Evolutionary conservation across 371 early-diverging fungal species (phyloP).

Genomic region (Sporodiniella umbellata): DNA sequence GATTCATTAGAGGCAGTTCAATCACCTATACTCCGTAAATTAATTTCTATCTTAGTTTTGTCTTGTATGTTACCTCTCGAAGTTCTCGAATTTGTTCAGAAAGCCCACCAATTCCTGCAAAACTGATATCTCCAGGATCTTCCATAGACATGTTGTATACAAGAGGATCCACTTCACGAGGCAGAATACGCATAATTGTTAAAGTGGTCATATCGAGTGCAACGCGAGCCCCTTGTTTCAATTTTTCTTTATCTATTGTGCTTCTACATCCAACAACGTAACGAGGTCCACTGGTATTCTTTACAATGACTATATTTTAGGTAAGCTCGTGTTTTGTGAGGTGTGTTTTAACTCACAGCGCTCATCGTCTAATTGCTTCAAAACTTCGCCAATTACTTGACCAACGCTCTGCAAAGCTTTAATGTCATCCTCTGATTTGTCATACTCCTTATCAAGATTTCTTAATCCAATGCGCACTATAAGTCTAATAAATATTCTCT

Average conservation of each 20-base stretch:
- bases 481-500: conserved; percentile 1
- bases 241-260: conserved; percentile 88
- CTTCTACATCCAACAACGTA: conserved; percentile 99
- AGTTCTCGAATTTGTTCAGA: conserved; percentile 97
- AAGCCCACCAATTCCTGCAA: conserved; percentile 98
- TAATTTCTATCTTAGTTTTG: too few relatives aligned
- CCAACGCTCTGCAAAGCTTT: conserved; percentile 99
- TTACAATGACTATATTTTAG: conserved; percentile 88
- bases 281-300: conserved; percentile 97
- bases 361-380: conserved; percentile 97
- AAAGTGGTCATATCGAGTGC: conserved; percentile 99
- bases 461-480: conserved; percentile 88
- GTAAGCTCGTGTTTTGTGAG: too few relatives aligned
- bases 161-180: conserved; percentile 98
- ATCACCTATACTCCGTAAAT: too few relatives aligned
- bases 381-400: conserved; percentile 98
- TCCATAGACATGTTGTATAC: conserved; percentile 99
- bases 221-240: conserved; percentile 96
- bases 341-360: conserved; percentile 88
- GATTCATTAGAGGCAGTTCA: conserved; percentile 98
- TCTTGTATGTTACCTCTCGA: conserved; percentile 91
- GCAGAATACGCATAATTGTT: conserved; percentile 98
- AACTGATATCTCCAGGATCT: conserved; percentile 94
- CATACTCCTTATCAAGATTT: conserved; percentile 81
- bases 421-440: conserved; percentile 98